These are phyloP conservation scores for Diaporthe sp. DNA, from an alignment of 2,329 filamentous ascomycete genomes.

Conservation along the genomic window DNA sequence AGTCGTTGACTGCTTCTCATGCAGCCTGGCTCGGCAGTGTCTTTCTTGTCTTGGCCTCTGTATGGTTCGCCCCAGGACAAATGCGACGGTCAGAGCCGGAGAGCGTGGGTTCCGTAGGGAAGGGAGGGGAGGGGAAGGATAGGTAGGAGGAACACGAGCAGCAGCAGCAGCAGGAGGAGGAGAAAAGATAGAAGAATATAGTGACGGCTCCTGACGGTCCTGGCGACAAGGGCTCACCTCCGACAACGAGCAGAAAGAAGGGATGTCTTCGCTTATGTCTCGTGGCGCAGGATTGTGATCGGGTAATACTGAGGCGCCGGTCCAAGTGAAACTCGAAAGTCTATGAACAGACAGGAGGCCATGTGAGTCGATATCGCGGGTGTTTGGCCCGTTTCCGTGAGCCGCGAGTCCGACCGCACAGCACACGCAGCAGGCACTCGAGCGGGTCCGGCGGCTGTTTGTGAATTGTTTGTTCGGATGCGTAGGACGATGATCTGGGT, in stretches of 20 bases:
- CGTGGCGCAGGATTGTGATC: constrained; percentile 16
- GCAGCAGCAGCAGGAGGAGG: background rate
- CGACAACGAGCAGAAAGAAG: constrained; percentile 6
- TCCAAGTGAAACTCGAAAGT: constrained; percentile 34
- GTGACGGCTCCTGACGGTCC: constrained; percentile 12
- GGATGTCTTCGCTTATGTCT: constrained; percentile 28
- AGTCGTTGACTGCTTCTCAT: constrained; percentile 14
- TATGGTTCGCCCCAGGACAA: background rate
- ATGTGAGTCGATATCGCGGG: constrained; percentile 30
- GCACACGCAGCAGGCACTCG: background rate
- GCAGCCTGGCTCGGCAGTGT: background rate
- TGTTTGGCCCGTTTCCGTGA: constrained; percentile 5
- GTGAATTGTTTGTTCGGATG: background rate
- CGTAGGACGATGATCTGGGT: background rate
- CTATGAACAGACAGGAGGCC: constrained; percentile 32
- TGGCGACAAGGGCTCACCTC: constrained; percentile 2
- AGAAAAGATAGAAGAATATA: background rate
- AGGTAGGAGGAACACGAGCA: background rate
- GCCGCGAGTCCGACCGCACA: constrained; percentile 19
- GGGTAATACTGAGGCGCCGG: constrained; percentile 25
- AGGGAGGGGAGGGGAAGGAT: background rate
- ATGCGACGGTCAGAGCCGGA: constrained; percentile 15
- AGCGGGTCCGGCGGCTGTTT: constrained; percentile 18
- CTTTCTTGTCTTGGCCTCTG: background rate
- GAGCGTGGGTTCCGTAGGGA: background rate